Evolutionary conservation across 2,329 filamentous ascomycete genomes (phyloP), one percentile per base, ranked within the genome.

Genomic region (Curvularia sp.): DNA sequence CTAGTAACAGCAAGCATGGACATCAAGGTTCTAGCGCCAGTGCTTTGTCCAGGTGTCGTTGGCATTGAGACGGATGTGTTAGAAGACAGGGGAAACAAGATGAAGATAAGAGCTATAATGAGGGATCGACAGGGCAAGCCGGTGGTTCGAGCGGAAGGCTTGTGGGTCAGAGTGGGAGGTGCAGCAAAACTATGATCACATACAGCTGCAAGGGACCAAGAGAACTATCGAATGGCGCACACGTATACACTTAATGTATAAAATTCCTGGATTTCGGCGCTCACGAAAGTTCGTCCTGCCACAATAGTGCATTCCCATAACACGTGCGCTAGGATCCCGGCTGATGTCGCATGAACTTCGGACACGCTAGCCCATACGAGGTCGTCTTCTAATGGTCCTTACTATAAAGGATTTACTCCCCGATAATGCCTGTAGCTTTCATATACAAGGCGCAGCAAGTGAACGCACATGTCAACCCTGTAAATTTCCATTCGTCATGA

Each of bases 1-100:
- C 57, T 63, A 15, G 66, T 70, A 12, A 71, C 69, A 10, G 65
- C 68, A 10, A 61, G 61, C 38, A 32, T 72, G 54, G 58, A 71
- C 18, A 47, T 65, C 21, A 66, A 63, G 49, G 68, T 70, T 46
- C 50, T 71, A 36, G 62, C 59, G 38, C 63, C 68, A 8, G 67
- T 73, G 34, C 51, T 60, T 2, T 68, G 68, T 49, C 69, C 68
- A 7, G 68, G 68, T 1, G 47, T 71, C 6, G 61, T 73, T 4
- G 71, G 69, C 10, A 63, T 74, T 25, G 65, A 73, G 39, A 63
- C 66, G 1, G 55, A 65, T 4, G 48, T 68, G 36, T 12, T 71
- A 28, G 65, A 71, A 38, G 39, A 66, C 19, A 65, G 59, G 50
- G 62, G 49, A 8, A 47, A 63, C 43, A 70, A 57, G 45, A 67